A percentile compares a stretch with the other conserved stretches of the same genome.
Conservation (phyloP, 108 stramenopile genomes). For the Conticribra weissflogii region DNA sequence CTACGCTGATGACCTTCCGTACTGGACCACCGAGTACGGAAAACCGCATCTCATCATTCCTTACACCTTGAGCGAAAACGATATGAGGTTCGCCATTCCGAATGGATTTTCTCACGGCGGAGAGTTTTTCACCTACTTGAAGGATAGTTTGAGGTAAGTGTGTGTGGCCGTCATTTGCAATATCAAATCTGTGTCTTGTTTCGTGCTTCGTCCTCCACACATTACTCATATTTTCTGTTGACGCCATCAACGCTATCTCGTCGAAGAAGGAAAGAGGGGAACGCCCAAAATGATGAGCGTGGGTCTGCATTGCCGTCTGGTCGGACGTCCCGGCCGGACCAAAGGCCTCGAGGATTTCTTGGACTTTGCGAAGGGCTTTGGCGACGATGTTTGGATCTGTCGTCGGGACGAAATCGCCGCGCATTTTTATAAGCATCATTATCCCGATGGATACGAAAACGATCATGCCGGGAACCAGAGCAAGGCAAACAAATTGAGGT, state of each 20-base stretch:
- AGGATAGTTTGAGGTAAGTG: constrained; percentile 58
- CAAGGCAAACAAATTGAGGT: background rate
- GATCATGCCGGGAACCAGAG: constrained; percentile 17
- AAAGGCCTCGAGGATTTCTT: constrained; percentile 89
- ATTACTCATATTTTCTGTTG: background rate
- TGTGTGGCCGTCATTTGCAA: background rate
- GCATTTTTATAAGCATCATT: constrained; percentile 88
- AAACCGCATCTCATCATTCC: constrained; percentile 91
- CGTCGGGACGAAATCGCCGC: constrained; percentile 91
- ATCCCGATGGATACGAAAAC: constrained; percentile 38
- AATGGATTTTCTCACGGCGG: constrained; percentile 84
- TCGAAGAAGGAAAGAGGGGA: constrained; percentile 86
- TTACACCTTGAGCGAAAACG: constrained; percentile 93
- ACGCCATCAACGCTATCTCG: too few species aligned
- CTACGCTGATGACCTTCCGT: constrained; percentile 93
- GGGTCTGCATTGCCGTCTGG: constrained; percentile 90
- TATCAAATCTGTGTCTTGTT: background rate
- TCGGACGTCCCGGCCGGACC: constrained; percentile 87
- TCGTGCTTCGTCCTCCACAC: too few species aligned
- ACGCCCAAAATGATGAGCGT: constrained; percentile 94
- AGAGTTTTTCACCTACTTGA: constrained; percentile 83
- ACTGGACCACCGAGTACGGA: constrained; percentile 84
- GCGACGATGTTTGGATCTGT: constrained; percentile 93
- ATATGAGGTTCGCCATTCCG: constrained; percentile 90
- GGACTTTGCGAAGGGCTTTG: constrained; percentile 85